Conservation (phyloP, 176 grass and related monocot species). For the Eremochloa ophiuroides region DNA sequence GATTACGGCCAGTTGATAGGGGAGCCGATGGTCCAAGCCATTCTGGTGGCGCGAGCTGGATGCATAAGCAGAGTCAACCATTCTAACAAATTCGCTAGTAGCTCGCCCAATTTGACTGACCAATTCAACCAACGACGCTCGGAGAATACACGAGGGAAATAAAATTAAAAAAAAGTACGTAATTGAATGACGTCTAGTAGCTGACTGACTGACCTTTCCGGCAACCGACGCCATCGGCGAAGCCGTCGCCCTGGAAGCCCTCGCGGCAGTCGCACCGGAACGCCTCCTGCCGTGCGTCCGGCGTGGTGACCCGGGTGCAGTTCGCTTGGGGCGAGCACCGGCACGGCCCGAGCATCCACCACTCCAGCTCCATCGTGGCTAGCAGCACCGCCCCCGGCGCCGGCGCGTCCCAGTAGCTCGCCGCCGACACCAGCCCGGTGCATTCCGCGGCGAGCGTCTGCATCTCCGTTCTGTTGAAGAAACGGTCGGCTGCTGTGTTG, state of each 20-base stretch:
- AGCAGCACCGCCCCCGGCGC: constrained; percentile 20
- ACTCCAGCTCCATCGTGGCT: constrained; percentile 25
- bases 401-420: neutral
- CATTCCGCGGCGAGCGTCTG: neutral
- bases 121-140: constrained; percentile 10
- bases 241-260: constrained; percentile 53
- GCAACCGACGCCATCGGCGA: constrained; percentile 40
- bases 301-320: constrained; percentile 16
- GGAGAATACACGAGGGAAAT: neutral
- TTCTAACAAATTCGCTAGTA: neutral
- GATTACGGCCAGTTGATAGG: neutral
- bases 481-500: neutral
- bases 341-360: constrained; percentile 48
- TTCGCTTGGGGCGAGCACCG: constrained; percentile 1
- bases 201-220: constrained; percentile 49
- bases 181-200: too few species aligned
- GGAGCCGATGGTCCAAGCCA: neutral
- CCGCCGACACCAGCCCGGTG: constrained; percentile 18
- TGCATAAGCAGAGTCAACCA: constrained; percentile 24
- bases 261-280: constrained; percentile 40
- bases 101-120: constrained; percentile 35
- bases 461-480: neutral
- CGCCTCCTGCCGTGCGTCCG: neutral
- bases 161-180: neutral
- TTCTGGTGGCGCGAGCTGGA: neutral